Base-by-base conservation (phyloP, 306 rosid species). In the Casuarina glauca region DNA sequence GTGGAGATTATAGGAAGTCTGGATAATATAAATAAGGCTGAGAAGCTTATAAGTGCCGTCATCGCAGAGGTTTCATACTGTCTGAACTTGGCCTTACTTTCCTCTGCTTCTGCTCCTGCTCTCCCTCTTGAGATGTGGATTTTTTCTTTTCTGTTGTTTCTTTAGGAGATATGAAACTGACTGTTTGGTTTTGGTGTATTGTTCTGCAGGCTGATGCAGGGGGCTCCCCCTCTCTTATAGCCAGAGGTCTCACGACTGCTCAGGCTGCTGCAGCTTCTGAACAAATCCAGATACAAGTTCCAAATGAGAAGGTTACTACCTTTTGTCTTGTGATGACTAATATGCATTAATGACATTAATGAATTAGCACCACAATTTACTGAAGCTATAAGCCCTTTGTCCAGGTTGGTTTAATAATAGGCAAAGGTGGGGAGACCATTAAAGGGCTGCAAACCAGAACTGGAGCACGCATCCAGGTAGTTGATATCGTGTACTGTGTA, bases 391-490 rank as follows among this genome's bases (percentile, higher is more conserved):
- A 17, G 54, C 45, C 62, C 74, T 61, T 50, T 76, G 64, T 55
- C 32, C 84, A 96, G 99, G 99, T 96, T 75, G 98, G 99, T n/a
- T 82, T 96, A 86, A 93, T 96, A 76, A 96, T 96, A 52, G 99
- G 99, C 78, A 93, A 86, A 85, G 97, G 97, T 70, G 99, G 99
- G 16, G 99, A 96, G 85, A 96, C 99, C 71, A 96, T 96, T 76
- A 96, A 90, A 89, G 79, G 94, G 64, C 85, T 96, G 73, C 99
- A 96, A 87, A 89, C 99, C 67, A 87, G 84, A 86, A 88, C 99
- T 10, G 98, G 99, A 36, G 99, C 99, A 51, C 97, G 99, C 41
- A 93, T 96, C 80, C 99, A 96, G 99, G 99, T 96, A 89, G 90
- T 91, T 82, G 92, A 87, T 82, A 81, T 80, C 49, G 79, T 87